Evolutionary conservation across 306 rosid species (phyloP).

Genomic region (Sindora glabra): DNA sequence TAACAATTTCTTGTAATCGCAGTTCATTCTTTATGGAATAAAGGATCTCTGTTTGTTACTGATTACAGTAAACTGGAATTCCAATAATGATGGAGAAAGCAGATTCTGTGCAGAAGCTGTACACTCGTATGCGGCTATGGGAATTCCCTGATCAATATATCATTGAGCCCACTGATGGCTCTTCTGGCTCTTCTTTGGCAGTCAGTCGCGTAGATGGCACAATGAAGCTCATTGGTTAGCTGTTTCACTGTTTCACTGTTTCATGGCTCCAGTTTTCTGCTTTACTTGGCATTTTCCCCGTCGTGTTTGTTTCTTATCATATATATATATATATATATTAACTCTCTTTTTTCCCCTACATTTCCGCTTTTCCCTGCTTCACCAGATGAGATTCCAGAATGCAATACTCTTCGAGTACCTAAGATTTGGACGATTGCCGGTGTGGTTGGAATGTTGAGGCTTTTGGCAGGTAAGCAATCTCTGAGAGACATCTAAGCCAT

Average conservation of each 20-base stretch:
- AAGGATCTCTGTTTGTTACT: background rate
- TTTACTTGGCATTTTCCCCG: no score
- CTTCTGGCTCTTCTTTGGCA: constrained; percentile 68
- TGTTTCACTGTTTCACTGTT: background rate
- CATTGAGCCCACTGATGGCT: constrained; percentile 91
- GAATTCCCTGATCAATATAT: constrained; percentile 82
- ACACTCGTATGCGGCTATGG: constrained; percentile 86
- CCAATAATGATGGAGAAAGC: constrained; percentile 77
- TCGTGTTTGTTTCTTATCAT: background rate
- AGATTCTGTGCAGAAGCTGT: constrained; percentile 77
- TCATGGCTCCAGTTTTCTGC: background rate
- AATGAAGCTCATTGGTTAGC: constrained; percentile 71
- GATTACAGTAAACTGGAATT: constrained; percentile 26
- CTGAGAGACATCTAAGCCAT: background rate
- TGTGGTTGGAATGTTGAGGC: constrained; percentile 80
- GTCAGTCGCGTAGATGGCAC: constrained; percentile 74
- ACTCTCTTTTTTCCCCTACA: no score
- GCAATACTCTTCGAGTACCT: constrained; percentile 63
- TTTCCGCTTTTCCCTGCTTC: no score
- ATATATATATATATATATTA: no score
- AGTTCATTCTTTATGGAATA: background rate
- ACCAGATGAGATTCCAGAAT: constrained; percentile 79
- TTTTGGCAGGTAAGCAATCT: constrained; percentile 64
- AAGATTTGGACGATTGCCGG: constrained; percentile 71
- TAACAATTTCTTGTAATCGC: background rate